A percentile compares a stretch with the other conserved stretches of the same genome.
These are phyloP conservation scores for Claviceps arundinis DNA, from an alignment of 2,329 filamentous ascomycete genomes.

Conservation along the genomic window DNA sequence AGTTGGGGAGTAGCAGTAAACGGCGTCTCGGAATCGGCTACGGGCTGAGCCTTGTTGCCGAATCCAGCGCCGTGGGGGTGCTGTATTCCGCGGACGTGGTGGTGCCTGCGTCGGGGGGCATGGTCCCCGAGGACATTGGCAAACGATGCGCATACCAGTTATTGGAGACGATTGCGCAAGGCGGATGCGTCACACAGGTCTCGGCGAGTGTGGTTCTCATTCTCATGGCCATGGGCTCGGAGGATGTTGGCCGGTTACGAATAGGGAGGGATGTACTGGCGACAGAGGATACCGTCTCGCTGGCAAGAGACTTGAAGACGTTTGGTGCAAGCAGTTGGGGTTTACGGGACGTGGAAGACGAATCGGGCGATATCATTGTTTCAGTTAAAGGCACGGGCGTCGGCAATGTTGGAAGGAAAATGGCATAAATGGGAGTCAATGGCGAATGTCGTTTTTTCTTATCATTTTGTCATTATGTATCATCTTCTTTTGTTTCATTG, in stretches of 20 bases:
- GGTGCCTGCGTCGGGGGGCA: conserved; percentile 62
- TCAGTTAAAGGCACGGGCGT: conserved; percentile 89
- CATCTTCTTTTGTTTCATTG: not conserved
- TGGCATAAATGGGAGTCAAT: conserved; percentile 34
- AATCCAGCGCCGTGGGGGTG: conserved; percentile 69
- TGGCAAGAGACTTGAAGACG: conserved; percentile 74
- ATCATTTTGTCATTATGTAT: not conserved
- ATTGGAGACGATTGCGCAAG: conserved; percentile 66
- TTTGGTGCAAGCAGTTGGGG: conserved; percentile 91
- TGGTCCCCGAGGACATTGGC: conserved; percentile 82
- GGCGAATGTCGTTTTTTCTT: not conserved
- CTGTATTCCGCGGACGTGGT: conserved; percentile 79
- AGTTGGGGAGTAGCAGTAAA: conserved; percentile 31
- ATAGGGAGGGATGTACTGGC: conserved; percentile 72
- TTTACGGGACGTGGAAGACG: conserved; percentile 57
- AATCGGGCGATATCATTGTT: conserved; percentile 62
- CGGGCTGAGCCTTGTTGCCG: conserved; percentile 78
- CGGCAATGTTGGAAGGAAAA: conserved; percentile 88
- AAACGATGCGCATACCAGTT: conserved; percentile 80
- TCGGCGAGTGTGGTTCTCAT: conserved; percentile 65
- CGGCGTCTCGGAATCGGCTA: conserved; percentile 76
- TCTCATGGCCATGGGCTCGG: conserved; percentile 95
- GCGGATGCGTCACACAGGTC: conserved; percentile 65
- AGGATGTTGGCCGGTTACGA: conserved; percentile 81
- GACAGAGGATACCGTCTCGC: conserved; percentile 62